phyloP scores from a whole-genome alignment of 805 yeast species.

The Monosporozyma solicola region DNA sequence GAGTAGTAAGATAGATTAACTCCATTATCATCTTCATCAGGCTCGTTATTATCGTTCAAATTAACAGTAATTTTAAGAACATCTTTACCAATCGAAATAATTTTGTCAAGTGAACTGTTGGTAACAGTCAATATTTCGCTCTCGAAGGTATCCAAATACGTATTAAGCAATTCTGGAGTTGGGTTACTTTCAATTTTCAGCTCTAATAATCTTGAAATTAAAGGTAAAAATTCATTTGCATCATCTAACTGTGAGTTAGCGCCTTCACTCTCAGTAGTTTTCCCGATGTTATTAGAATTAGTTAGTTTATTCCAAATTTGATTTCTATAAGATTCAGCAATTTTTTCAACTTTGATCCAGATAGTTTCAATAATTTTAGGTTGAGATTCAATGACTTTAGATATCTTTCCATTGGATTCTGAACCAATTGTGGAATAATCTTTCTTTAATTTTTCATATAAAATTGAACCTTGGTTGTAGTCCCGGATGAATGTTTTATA shows the following conservation, averaged over 20 bases:
- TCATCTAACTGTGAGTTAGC: neutral
- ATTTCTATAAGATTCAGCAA: slow-evolving; percentile 46
- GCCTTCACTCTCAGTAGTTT: neutral
- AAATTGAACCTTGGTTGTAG: slow-evolving; percentile 42
- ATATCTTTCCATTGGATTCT: neutral
- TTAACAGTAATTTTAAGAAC: slow-evolving; percentile 23
- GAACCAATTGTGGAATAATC: neutral
- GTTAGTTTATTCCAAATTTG: slow-evolving; percentile 43
- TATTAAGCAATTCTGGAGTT: slow-evolving; percentile 49
- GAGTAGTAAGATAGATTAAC: slow-evolving; percentile 30
- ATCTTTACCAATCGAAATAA: slow-evolving; percentile 33
- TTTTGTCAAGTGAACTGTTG: slow-evolving; percentile 33
- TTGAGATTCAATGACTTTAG: neutral
- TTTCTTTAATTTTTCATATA: slow-evolving; percentile 12
- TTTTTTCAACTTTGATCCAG: slow-evolving; percentile 47
- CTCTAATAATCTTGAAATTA: slow-evolving; percentile 49
- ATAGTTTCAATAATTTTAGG: slow-evolving; percentile 38
- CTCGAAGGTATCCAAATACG: slow-evolving; percentile 37
- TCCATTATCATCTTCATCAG: slow-evolving; percentile 15
- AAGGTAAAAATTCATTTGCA: slow-evolving; percentile 27
- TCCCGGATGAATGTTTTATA: slow-evolving; percentile 50
- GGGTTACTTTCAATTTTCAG: slow-evolving; percentile 60
- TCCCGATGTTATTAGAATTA: slow-evolving; percentile 7
- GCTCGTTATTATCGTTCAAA: slow-evolving; percentile 10
- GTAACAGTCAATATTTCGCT: slow-evolving; percentile 35